Base-by-base conservation (phyloP, 2,329 filamentous ascomycete genomes). In the Chalaropsis ovoidea region DNA sequence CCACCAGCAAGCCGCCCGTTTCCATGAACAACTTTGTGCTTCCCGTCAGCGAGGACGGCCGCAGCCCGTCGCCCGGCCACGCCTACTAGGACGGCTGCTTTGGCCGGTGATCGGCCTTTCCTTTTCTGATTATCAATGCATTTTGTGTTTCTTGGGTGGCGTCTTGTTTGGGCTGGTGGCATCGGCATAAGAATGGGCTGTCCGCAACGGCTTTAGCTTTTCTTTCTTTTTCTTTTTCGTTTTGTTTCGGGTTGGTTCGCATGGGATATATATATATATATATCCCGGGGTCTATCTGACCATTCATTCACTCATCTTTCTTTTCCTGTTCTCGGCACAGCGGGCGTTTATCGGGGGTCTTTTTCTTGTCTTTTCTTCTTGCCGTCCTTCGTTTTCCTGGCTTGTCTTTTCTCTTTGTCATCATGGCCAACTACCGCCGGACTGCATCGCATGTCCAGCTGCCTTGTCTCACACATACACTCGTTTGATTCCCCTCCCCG, bases 1-100 rank as follows among this genome's bases (percentile, higher is more conserved):
- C 78, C 22, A 78, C 76, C 64, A 77, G 78, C 62, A 67, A 67
- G 47, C 62, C 62, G 1, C 62, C 66, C 3, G 62, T 64, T 58
- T 31, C 56, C 3, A 67, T 67, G 66, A 58, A 64, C 27, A 67
- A 67, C 24, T 45, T 35, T 47, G 42, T 42, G 13, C 60, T 61
- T 17, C 61, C 65, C 8, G 24, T n/a, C 2, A 60, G 24, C 24
- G 60, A 43, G 15, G 35, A 61, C 27, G 61, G 61, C 60, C 60
- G 47, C 24, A 61, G 19, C 15, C 41, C 52, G n/a, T 54, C 56
- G 27, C 65, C 65, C 22, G 65, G 65, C 7, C 52, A 58, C 39
- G 65, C 65, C 11, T 67, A 67, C 19, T 67, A 49, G 42, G 24
- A 27, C 10, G 41, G 27, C 1, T 3, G 17, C 17, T 13, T 43